Base-by-base conservation (phyloP, 176 grass and related monocot species). In the Raddia guianensis region DNA sequence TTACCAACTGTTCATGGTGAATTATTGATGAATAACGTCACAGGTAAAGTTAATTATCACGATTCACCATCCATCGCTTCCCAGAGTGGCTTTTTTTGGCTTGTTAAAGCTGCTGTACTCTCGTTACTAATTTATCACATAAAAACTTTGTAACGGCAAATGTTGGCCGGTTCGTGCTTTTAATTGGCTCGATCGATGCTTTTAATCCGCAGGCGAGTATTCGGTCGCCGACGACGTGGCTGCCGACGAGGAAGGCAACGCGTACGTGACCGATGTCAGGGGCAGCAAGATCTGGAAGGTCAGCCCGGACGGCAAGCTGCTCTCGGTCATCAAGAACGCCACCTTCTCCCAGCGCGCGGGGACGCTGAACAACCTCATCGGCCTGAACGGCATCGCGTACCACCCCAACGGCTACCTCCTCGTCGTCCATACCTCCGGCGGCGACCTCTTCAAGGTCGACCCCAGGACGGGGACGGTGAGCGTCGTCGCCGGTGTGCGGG, bases 211-310 rank as follows among this genome's bases (percentile, higher is more conserved):
- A 98, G 92, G 83, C 32, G 95, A 98, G 62, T 65, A 68, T 13
- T 83, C 90, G 6, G 77, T 93, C 5, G 82, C 96, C 2, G 90
- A 98, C 84, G 96, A 98, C 15, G 96, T 98, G 50, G 88, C 90
- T 4, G 13, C 86, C 3, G 96, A 98, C 72, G 86, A 85, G 10
- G 92, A 91, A 12, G 96, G 96, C 46, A 98, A 91, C 75, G 81
- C 90, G 8, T 98, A 98, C 75, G 85, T 98, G 73, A 95, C 92
- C 0, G 96, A 98, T 63, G 19, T 68, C 52, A 84, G 37, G 72
- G 82, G 81, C 13, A 90, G 73, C 81, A 98, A 93, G 85, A 95
- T 98, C 51, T 98, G 96, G 96, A 98, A 95, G 79, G 78, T 95
- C 19, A 74, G 92, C 37, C 85, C 81, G 8, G 83, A 89, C 34